Evolutionary conservation across 495 filamentous ascomycete genomes (phyloP), one percentile per base, ranked within the genome.

Genomic region (Cercophora scortea): DNA sequence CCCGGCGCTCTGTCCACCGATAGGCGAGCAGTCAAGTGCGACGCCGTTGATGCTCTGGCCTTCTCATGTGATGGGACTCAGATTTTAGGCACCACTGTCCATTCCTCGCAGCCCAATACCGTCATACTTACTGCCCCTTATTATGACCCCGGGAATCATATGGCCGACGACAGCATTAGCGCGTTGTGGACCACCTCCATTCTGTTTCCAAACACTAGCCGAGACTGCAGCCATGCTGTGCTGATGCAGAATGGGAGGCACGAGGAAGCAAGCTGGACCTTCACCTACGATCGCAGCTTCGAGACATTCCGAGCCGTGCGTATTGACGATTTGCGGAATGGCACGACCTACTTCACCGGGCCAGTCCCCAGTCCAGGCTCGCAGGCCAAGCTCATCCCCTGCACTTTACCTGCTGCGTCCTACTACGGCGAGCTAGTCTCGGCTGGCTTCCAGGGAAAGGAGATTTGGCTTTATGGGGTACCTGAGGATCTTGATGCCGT

Each of bases 141-240:
- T 61, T 89, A 89, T 60, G 79, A 81, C 51, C 79, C 77, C 13
- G 77, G 73, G 1, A 71, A 64, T 42, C 74, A 77, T 43, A 63
- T 81, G 51, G 80, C 81, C 9, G 74, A 80, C 43, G 85, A 88
- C 53, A 75, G 83, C 49, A 77, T 92, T 39, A 87, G 85, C 60
- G 83, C 83, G 7, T 75, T 92, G 61, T 94, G 89, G 89, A 94
- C 89, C 42, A 90, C 88, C 1, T 90, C 91, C 40, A 90, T 94
- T 32, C 71, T 94, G 0, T 94, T 94, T 46, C 89, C 89, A 0
- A 86, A 90, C 50, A 82, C 79, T 16, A 88, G 82, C 49, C 76
- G 79, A 39, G 83, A 86, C 38, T 90, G 85, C 53, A 88, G 84
- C 50, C 85, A 91, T 67, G 89, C 87, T 39, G 83, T 84, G 2